A percentile compares a stretch with the other conserved stretches of the same genome.
phyloP scores from a whole-genome alignment of 2,329 filamentous ascomycete species.

The Neophaeococcomyces aloes region DNA sequence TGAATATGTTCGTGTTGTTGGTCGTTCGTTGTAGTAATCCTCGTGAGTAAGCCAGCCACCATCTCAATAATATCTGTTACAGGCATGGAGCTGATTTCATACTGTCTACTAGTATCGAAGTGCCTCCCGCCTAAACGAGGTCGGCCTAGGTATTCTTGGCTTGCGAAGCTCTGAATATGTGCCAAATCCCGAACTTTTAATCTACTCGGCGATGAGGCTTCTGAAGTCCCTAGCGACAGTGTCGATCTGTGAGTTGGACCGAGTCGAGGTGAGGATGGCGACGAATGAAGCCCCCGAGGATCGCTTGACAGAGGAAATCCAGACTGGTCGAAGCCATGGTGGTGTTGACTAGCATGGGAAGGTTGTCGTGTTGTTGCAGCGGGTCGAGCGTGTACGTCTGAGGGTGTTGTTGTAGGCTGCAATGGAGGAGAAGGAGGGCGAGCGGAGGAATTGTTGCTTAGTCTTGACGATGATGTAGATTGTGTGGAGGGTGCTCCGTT shows the following conservation, averaged over 20 bases:
- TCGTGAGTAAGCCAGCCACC: constrained; percentile 90
- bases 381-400: constrained; percentile 10
- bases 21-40: constrained; percentile 96
- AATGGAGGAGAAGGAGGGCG: constrained; percentile 12
- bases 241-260: constrained; percentile 37
- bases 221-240: constrained; percentile 33
- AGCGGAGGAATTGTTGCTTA: constrained; percentile 6
- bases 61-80: constrained; percentile 97
- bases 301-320: constrained; percentile 24
- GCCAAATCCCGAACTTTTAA: constrained; percentile 81
- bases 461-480: neutral
- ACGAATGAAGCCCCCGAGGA: constrained; percentile 26
- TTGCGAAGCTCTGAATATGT: constrained; percentile 82
- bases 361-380: constrained; percentile 6
- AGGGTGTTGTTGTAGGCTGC: neutral
- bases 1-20: constrained; percentile 85
- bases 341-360: constrained; percentile 16
- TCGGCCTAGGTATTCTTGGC: constrained; percentile 58
- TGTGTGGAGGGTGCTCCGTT: constrained; percentile 4
- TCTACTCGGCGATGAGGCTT: constrained; percentile 42
- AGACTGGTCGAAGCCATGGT: constrained; percentile 21
- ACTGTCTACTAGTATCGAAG: constrained; percentile 50
- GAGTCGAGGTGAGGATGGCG: constrained; percentile 37
- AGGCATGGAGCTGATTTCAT: constrained; percentile 96
- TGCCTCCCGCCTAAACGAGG: constrained; percentile 36